Base-by-base conservation (phyloP, 208 protist genomes). In the Leptomonas pyrrhocoris region DNA sequence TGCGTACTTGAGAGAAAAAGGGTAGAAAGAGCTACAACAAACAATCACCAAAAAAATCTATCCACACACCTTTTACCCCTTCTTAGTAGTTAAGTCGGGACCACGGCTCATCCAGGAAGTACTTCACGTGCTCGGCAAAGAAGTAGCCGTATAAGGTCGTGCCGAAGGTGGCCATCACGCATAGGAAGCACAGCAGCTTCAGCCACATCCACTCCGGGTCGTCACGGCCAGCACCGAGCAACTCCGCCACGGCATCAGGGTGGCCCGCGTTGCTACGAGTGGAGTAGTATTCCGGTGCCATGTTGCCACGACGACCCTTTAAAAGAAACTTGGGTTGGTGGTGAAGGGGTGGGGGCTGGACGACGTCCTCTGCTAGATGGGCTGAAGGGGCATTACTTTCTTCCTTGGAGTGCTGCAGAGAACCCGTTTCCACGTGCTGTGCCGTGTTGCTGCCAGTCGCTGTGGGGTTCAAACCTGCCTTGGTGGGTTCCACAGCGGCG, bases 31-130 rank as follows among this genome's bases (percentile, higher is more conserved):
- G 34, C 34, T 38, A 9, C 9, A 9, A 57, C 15, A 34, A 28
- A 11, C 8, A 38, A 57, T 38, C 4, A 38, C 19, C 8, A 23
- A 53, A 53, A 25, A 7, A 30, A 53, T 28, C 27, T 7, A 16
- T 9, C 6, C 0, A 8, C 49, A 53, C 21, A 30, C 8, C 18
- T n/a, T 48, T 48, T 48, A 48, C 18, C 16, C 16, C 18, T 3
- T 12, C 18, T 23, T 56, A 82, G 55, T 84, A 72, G 0, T 51
- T 66, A 31, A 84, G 84, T 2, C 76, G 86, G 15, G 90, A 93
- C 90, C 90, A 95, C 45, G 90, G 90, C 69, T 95, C 90, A 71
- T 95, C 90, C 67, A 93, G 91, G 67, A 95, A 95, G 59, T 79
- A 92, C 77, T 90, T 91, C 30, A 84, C 74, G 54, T 95, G 84